These are phyloP conservation scores for Dichomitus squalens DNA, from an alignment of 1,284 basidiomycete species.

Conservation along the genomic window DNA sequence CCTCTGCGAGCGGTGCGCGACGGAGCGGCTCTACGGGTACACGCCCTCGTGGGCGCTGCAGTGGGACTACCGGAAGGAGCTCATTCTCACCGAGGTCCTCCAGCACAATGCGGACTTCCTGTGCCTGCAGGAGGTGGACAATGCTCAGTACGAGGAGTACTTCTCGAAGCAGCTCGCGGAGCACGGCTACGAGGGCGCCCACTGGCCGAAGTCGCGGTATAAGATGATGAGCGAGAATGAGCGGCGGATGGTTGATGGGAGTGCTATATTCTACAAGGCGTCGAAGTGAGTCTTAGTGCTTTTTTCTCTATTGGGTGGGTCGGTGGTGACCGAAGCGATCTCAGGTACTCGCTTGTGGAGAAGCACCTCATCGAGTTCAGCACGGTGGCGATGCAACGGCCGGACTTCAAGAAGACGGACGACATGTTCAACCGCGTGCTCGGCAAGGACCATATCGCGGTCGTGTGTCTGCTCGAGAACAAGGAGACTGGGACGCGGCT, in stretches of 20 bases:
- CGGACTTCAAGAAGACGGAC: slow-evolving; percentile 97
- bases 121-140: slow-evolving; percentile 95
- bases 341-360: slow-evolving; percentile 91
- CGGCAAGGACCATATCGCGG: slow-evolving; percentile 94
- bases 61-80: slow-evolving; percentile 94
- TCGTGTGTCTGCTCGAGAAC: slow-evolving; percentile 88
- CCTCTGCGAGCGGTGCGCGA: slow-evolving; percentile 91
- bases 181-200: slow-evolving; percentile 90
- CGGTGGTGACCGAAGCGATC: slow-evolving; percentile 1
- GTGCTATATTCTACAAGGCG: slow-evolving; percentile 95
- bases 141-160: slow-evolving; percentile 92
- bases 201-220: slow-evolving; percentile 93
- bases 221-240: slow-evolving; percentile 93
- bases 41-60: slow-evolving; percentile 95
- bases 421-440: slow-evolving; percentile 99
- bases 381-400: slow-evolving; percentile 89
- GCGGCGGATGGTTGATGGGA: slow-evolving; percentile 90
- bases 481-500: slow-evolving; percentile 85
- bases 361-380: slow-evolving; percentile 95
- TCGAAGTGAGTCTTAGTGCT: slow-evolving; percentile 66
- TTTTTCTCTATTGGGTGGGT: not conserved
- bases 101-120: slow-evolving; percentile 88
- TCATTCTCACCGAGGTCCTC: slow-evolving; percentile 88
- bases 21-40: slow-evolving; percentile 92
- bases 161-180: slow-evolving; percentile 80